These are phyloP conservation scores for Aspergillus luchuensis DNA, from an alignment of 2,329 filamentous ascomycete genomes.

Conservation along the genomic window DNA sequence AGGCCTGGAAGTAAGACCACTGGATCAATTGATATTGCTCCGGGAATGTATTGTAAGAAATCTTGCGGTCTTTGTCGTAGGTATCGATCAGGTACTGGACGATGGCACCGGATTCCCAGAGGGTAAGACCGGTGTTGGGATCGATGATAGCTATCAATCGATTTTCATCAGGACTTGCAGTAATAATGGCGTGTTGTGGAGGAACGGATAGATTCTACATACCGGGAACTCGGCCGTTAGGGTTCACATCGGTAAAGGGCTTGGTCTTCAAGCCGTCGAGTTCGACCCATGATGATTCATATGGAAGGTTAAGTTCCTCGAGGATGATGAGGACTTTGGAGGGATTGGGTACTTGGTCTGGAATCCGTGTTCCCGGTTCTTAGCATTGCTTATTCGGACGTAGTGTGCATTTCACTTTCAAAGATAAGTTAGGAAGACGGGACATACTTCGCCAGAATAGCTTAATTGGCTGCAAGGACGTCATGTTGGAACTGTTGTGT, in stretches of 20 bases:
- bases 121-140: background rate
- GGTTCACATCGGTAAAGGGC: constrained; percentile 2
- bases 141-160: background rate
- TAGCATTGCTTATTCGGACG: background rate
- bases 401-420: background rate
- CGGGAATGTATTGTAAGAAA: background rate
- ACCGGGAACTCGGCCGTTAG: constrained; percentile 2
- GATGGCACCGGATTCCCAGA: constrained; percentile 3
- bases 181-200: background rate
- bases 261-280: background rate
- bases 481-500: too few relatives aligned
- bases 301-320: background rate
- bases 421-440: too few relatives aligned
- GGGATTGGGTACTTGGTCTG: constrained; percentile 3
- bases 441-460: background rate
- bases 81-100: constrained; percentile 1
- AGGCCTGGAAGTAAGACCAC: constrained; percentile 2
- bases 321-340: constrained; percentile 5
- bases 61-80: background rate
- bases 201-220: too few relatives aligned
- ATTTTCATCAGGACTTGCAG: background rate
- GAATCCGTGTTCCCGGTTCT: background rate
- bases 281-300: background rate
- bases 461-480: background rate
- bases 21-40: background rate